These are phyloP conservation scores for Monilinia polystroma DNA, from an alignment of 2,329 filamentous ascomycete species.

Conservation along the genomic window DNA sequence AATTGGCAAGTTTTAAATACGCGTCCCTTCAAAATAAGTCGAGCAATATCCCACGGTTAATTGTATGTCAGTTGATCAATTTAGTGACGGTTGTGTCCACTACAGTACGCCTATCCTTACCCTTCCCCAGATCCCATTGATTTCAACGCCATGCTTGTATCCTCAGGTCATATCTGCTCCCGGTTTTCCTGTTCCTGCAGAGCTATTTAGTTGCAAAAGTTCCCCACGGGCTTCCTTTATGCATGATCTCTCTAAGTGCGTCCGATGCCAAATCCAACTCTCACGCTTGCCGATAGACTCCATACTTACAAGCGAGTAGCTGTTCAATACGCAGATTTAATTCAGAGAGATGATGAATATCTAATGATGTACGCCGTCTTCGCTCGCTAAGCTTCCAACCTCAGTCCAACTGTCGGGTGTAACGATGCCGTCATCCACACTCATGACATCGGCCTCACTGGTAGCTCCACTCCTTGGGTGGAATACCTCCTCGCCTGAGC, in stretches of 20 bases:
- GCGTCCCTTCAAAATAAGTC: neutral
- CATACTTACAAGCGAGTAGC: neutral
- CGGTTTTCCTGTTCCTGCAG: neutral
- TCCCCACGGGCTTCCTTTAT: neutral
- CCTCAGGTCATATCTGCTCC: neutral
- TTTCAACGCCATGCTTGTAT: constrained; percentile 11
- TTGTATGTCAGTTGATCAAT: constrained; percentile 14
- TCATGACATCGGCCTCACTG: constrained; percentile 55
- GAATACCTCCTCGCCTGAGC: constrained; percentile 48
- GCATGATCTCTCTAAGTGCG: constrained; percentile 3
- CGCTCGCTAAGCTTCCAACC: constrained; percentile 60
- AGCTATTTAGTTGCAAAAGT: neutral
- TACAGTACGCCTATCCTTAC: constrained; percentile 3
- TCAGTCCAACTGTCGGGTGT: constrained; percentile 66
- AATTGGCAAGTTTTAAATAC: neutral
- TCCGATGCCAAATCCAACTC: constrained; percentile 1
- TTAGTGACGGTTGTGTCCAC: constrained; percentile 5
- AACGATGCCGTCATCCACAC: constrained; percentile 57
- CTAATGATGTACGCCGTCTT: constrained; percentile 37
- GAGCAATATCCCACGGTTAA: neutral
- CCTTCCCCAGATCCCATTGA: neutral
- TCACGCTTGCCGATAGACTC: constrained; percentile 4
- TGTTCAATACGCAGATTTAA: neutral
- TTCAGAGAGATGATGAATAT: constrained; percentile 26
- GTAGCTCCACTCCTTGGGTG: constrained; percentile 42